Conservation (phyloP, 306 rosid species). For the Cicer bijugum region DNA sequence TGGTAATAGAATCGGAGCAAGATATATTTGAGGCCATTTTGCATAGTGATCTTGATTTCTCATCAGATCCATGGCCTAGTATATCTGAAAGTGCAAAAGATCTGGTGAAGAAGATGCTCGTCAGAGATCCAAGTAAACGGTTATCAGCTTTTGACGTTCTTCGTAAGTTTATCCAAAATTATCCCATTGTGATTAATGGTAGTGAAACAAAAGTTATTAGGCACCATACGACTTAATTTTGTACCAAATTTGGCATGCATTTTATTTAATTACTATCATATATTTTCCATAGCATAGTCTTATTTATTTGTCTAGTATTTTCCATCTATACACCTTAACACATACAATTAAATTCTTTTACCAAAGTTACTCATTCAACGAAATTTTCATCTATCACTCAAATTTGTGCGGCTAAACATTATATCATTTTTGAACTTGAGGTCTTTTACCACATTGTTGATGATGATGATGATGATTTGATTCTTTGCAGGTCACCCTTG, state of each 20-base stretch:
- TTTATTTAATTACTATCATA: background rate
- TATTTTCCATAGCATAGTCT: background rate
- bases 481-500: constrained; percentile 84
- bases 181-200: background rate
- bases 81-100: constrained; percentile 85
- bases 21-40: constrained; percentile 75
- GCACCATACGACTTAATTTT: background rate
- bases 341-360: background rate
- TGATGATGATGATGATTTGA: constrained; percentile 32
- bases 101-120: constrained; percentile 77
- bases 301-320: background rate
- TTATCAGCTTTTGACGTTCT: constrained; percentile 75
- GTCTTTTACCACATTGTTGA: constrained; percentile 4
- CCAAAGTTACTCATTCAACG: background rate
- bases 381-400: background rate
- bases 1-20: constrained; percentile 65
- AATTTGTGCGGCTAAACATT: background rate
- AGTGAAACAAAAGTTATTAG: background rate
- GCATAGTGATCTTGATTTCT: constrained; percentile 67
- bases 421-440: background rate
- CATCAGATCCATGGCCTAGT: constrained; percentile 86
- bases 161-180: constrained; percentile 53
- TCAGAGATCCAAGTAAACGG: constrained; percentile 74
- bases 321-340: background rate
- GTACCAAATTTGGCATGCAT: background rate